These are phyloP conservation scores for Zizania palustris DNA, from an alignment of 202 grass and related monocot species.

Conservation along the genomic window DNA sequence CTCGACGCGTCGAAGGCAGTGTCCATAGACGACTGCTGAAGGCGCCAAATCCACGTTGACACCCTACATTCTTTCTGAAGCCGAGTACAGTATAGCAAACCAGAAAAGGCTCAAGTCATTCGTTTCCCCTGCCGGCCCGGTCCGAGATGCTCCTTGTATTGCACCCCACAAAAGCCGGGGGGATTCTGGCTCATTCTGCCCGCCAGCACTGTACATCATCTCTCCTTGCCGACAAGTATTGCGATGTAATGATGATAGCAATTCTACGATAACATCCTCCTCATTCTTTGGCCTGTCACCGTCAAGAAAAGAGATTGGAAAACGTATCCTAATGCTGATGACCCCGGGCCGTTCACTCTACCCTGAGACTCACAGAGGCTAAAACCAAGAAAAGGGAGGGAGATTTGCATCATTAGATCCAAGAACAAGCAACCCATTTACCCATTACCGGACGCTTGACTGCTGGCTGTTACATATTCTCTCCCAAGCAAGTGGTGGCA, in stretches of 20 bases:
- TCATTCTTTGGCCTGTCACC: slow-evolving; percentile 39
- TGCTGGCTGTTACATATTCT: background rate
- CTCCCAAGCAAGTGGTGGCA: background rate
- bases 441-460: slow-evolving; percentile 44
- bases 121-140: slow-evolving; percentile 19
- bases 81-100: slow-evolving; percentile 35
- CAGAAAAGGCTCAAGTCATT: slow-evolving; percentile 40
- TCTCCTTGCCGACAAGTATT: slow-evolving; percentile 35
- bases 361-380: background rate
- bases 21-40: slow-evolving; percentile 61
- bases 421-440: slow-evolving; percentile 33
- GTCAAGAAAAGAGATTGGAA: slow-evolving; percentile 18
- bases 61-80: slow-evolving; percentile 36
- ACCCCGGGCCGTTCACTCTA: slow-evolving; percentile 22
- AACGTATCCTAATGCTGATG: slow-evolving; percentile 29
- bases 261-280: slow-evolving; percentile 25
- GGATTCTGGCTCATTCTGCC: slow-evolving; percentile 13
- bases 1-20: slow-evolving; percentile 78
- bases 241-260: slow-evolving; percentile 42
- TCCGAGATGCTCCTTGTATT: slow-evolving; percentile 33
- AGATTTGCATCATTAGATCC: slow-evolving; percentile 39
- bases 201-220: slow-evolving; percentile 51
- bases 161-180: slow-evolving; percentile 12
- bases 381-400: background rate
- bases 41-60: slow-evolving; percentile 6